These are phyloP conservation scores for Globisporangium paddicum DNA, from an alignment of 352 stramenopile species.

Conservation along the genomic window DNA sequence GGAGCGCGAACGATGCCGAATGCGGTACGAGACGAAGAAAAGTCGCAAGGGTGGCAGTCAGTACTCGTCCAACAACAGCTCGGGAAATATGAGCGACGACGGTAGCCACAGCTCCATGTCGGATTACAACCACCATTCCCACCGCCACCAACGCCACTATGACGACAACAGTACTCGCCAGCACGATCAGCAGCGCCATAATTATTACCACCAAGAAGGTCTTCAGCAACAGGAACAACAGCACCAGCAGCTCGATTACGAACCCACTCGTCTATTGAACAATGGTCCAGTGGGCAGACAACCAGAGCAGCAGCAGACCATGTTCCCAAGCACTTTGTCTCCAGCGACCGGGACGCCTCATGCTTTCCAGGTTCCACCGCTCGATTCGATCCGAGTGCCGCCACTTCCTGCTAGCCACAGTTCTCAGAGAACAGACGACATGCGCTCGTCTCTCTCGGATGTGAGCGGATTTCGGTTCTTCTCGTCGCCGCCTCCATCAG, in stretches of 20 bases:
- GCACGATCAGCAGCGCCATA: background rate
- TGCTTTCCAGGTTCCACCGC: background rate
- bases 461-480: background rate
- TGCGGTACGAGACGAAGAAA: slow-evolving; percentile 64
- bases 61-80: slow-evolving; percentile 1
- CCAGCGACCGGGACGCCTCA: background rate
- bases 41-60: background rate
- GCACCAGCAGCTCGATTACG: background rate
- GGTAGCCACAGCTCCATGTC: slow-evolving; percentile 4
- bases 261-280: background rate
- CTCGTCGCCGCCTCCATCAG: background rate
- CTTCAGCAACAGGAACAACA: background rate
- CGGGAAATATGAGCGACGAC: background rate
- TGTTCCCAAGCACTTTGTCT: background rate
- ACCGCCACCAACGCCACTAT: background rate
- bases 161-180: background rate
- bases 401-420: background rate
- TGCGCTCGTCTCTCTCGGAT: background rate
- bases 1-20: slow-evolving; percentile 62
- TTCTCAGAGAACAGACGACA: background rate
- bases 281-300: background rate
- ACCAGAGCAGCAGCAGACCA: background rate
- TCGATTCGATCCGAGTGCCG: background rate
- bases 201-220: background rate
- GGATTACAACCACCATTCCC: background rate